A percentile compares a stretch with the other conserved stretches of the same genome.
phyloP scores from a whole-genome alignment of 305 asterid species.

The Fraxinus latifolia region DNA sequence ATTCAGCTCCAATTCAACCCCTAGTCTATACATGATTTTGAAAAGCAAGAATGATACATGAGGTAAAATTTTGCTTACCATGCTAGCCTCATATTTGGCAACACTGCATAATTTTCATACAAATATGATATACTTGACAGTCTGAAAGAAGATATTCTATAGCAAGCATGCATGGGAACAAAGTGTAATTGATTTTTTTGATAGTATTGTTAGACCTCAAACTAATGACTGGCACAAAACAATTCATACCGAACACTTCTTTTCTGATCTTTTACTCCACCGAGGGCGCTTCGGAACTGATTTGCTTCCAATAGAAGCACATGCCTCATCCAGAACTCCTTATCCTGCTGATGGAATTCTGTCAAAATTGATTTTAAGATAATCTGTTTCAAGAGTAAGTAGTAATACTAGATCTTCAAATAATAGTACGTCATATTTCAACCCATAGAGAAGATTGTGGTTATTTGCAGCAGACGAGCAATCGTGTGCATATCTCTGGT shows the following conservation, averaged over 20 bases:
- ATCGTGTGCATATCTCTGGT: not conserved
- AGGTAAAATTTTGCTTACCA: not conserved
- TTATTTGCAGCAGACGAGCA: not conserved
- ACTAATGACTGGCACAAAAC: constrained; percentile 25
- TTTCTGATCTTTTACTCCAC: constrained; percentile 36
- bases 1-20: not conserved
- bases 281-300: constrained; percentile 32
- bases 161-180: not conserved
- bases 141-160: not conserved
- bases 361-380: not conserved
- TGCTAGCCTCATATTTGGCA: not conserved
- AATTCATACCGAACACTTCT: constrained; percentile 37
- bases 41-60: not conserved
- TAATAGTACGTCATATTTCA: not conserved
- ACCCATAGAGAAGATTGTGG: not conserved
- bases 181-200: not conserved
- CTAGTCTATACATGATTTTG: not conserved
- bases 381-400: not conserved
- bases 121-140: not conserved
- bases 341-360: constrained; percentile 22
- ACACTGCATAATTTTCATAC: not conserved
- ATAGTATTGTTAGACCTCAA: not conserved
- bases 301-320: constrained; percentile 31
- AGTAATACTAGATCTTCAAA: not conserved
- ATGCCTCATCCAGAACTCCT: constrained; percentile 37